Base-by-base conservation (phyloP, 2,329 filamentous ascomycete species). In the Penicillium aurantiogriseum region DNA sequence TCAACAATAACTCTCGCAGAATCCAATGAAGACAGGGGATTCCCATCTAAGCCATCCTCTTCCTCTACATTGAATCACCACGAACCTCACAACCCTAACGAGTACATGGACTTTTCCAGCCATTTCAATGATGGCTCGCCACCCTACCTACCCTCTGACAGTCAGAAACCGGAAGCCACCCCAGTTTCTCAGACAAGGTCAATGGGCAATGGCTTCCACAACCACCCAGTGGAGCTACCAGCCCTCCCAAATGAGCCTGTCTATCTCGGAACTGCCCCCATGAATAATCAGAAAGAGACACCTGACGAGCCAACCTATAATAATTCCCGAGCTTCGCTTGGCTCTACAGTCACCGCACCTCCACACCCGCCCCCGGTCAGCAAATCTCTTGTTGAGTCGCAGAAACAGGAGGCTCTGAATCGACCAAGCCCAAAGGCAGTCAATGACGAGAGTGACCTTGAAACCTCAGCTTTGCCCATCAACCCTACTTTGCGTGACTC, bases 1-100 rank as follows among this genome's bases (percentile, higher is more conserved):
- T 67, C 65, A 15, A 66, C 63, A 6, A 56, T 63, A 9, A 65
- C 63, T 11, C 63, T 67, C 15, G 58, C 63, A n/a, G 65, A 62
- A 36, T 61, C 60, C 19, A 63, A 59, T 19, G 58, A 42, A 42
- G 59, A 50, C 23, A 50, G 47, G 35, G 49, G 35, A 23, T 67
- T 63, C 35, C 25, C 59, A 25, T 62, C 63, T 50, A 56, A 62
- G 25, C 59, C 60, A 52, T 67, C 61, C 9, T 66, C 63, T 21
- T 51, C 61, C 46, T 65, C 62, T 13, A 61, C 62, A 17, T 48
- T 68, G 43, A 66, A 64, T 47, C 60, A 58, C 40, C 59, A 62
- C 31, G 63, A 62, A 36, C 31, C 57, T 23, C 46, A 57, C 11
- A 40, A 25, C 21, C 29, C 44, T 15, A 23, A 31, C 23, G 42